These are phyloP conservation scores for Nigrospora oryzae DNA, from an alignment of 2,329 filamentous ascomycete genomes.

Conservation along the genomic window DNA sequence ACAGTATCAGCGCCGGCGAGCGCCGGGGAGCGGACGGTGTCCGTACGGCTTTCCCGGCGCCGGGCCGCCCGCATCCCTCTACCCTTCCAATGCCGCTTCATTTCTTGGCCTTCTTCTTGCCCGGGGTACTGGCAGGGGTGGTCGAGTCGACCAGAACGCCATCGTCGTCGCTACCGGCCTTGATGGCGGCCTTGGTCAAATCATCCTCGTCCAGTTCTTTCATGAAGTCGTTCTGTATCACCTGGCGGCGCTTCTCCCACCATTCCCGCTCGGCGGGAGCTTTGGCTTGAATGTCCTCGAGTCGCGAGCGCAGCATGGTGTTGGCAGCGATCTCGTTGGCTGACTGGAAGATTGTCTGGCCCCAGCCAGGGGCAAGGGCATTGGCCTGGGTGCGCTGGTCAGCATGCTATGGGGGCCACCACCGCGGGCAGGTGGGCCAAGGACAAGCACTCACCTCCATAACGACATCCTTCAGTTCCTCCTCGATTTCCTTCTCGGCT, in stretches of 20 bases:
- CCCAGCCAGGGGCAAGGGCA: slow-evolving; percentile 81
- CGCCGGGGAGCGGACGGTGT: too few relatives aligned
- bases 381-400: slow-evolving; percentile 58
- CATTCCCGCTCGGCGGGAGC: slow-evolving; percentile 70
- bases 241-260: slow-evolving; percentile 79
- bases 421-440: neutral
- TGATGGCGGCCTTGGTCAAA: slow-evolving; percentile 23
- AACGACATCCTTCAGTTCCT: slow-evolving; percentile 89
- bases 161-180: slow-evolving; percentile 56
- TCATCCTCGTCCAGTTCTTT: slow-evolving; percentile 69
- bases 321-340: slow-evolving; percentile 95
- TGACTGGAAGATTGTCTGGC: slow-evolving; percentile 90
- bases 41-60: too few relatives aligned
- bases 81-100: slow-evolving; percentile 18
- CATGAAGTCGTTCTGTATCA: slow-evolving; percentile 70
- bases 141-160: slow-evolving; percentile 65
- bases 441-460: slow-evolving; percentile 57
- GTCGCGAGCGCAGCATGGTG: slow-evolving; percentile 61
- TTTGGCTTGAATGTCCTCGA: slow-evolving; percentile 69
- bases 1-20: too few relatives aligned
- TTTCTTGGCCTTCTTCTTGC: slow-evolving; percentile 54
- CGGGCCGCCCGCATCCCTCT: too few relatives aligned
- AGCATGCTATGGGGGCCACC: neutral
- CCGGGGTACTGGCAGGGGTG: slow-evolving; percentile 24
- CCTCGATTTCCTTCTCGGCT: slow-evolving; percentile 96